Evolutionary conservation across 345 rosid genomes (phyloP).

Genomic region (Anacardium occidentale): DNA sequence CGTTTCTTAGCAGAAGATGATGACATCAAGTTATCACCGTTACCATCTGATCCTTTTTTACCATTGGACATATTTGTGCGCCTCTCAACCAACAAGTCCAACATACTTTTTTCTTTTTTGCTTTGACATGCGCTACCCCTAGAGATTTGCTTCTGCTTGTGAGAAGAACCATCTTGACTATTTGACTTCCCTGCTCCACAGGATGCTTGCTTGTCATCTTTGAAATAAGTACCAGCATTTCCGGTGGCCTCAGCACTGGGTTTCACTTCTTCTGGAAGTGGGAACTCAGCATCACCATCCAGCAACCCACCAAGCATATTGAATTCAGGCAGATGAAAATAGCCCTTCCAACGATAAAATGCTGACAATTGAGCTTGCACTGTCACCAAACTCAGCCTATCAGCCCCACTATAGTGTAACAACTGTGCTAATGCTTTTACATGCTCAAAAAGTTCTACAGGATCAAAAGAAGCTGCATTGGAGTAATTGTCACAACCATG

Average conservation of each 20-base stretch:
- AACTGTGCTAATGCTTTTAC: slow-evolving; percentile 44
- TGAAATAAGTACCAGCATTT: slow-evolving; percentile 25
- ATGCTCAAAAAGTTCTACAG: slow-evolving; percentile 44
- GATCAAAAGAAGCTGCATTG: slow-evolving; percentile 48
- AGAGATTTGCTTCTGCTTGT: slow-evolving; percentile 35
- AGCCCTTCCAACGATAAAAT: slow-evolving; percentile 68
- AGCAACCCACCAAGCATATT: slow-evolving; percentile 39
- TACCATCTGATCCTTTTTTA: slow-evolving; percentile 30
- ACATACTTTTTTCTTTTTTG: slow-evolving; percentile 63
- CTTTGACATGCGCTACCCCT: slow-evolving; percentile 24
- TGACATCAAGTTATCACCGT: slow-evolving; percentile 18
- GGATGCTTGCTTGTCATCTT: slow-evolving; percentile 27
- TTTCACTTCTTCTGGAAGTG: slow-evolving; percentile 26
- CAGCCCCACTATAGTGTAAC: slow-evolving; percentile 33
- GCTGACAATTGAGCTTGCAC: slow-evolving; percentile 57
- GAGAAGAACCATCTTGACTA: slow-evolving; percentile 25
- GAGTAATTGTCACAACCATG: slow-evolving; percentile 53
- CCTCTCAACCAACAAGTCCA: slow-evolving; percentile 48
- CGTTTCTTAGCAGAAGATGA: slow-evolving; percentile 40
- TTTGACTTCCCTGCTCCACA: slow-evolving; percentile 33
- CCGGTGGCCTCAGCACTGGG: slow-evolving; percentile 19
- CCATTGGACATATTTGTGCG: slow-evolving; percentile 26
- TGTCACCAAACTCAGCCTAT: slow-evolving; percentile 48
- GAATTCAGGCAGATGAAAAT: slow-evolving; percentile 51
- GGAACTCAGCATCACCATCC: slow-evolving; percentile 46